phyloP scores from a whole-genome alignment of 306 rosid species.

The Aeschynomene evenia region DNA sequence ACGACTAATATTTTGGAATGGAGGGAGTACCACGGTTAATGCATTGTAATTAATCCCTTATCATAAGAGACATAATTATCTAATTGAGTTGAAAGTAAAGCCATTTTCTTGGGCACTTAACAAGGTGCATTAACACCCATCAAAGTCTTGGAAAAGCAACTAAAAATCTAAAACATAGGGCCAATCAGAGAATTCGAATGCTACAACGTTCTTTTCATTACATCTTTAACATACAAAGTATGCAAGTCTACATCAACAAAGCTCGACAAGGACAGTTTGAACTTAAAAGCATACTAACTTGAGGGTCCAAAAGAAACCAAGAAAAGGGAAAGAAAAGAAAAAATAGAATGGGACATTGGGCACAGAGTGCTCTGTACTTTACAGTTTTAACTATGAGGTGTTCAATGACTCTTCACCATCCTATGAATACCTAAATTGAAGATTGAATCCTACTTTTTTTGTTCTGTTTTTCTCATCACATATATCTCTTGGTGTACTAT shows the following conservation, averaged over 20 bases:
- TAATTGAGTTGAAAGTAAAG: no score
- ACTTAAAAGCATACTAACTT: constrained; percentile 27
- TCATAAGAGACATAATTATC: not conserved
- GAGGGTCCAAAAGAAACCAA: constrained; percentile 19
- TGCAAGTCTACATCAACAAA: constrained; percentile 35
- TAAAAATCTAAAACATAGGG: not conserved
- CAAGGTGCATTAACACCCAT: not conserved
- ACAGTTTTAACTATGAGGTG: constrained; percentile 34
- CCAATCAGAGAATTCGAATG: constrained; percentile 15
- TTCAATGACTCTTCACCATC: constrained; percentile 53
- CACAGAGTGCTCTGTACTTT: constrained; percentile 32
- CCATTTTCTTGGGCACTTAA: not conserved
- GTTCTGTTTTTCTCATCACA: constrained; percentile 33
- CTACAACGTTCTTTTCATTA: constrained; percentile 29
- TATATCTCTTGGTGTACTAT: constrained; percentile 43
- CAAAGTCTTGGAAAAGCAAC: not conserved
- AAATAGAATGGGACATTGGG: not conserved
- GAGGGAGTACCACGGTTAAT: no score
- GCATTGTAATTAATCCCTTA: no score
- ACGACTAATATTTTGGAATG: no score
- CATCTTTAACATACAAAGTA: constrained; percentile 30
- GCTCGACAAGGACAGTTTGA: constrained; percentile 34
- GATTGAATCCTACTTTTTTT: constrained; percentile 36
- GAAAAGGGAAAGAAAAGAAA: not conserved
- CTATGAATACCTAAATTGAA: constrained; percentile 44